phyloP scores from a whole-genome alignment of 768 basidiomycete species.

The Agrocybe pediades region DNA sequence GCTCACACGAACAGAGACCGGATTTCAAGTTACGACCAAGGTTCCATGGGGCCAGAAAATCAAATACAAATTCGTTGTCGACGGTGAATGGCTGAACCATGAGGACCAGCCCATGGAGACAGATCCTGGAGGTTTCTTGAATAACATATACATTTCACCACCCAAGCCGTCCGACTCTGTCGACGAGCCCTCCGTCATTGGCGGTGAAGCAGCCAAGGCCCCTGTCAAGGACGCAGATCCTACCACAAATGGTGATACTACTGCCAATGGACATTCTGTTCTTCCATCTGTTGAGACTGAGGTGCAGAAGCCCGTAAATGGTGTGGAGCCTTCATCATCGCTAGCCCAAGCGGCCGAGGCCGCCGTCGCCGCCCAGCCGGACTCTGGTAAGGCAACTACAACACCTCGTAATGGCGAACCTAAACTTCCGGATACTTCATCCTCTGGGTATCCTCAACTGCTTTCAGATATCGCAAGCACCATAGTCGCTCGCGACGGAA shows the following conservation, averaged over 20 bases:
- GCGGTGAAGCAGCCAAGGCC: not conserved
- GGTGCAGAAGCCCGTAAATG: conserved; percentile 1
- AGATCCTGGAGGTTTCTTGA: conserved; percentile 65
- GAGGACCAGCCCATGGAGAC: conserved; percentile 59
- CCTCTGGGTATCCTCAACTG: conserved; percentile 29
- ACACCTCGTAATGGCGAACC: conserved; percentile 2
- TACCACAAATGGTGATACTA: conserved; percentile 12
- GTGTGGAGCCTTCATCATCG: conserved; percentile 10
- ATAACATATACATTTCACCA: conserved; percentile 66
- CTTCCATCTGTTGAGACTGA: conserved; percentile 1
- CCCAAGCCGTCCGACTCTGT: conserved; percentile 34
- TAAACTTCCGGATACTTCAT: conserved; percentile 5
- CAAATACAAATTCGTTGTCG: conserved; percentile 80
- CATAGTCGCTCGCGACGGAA: conserved; percentile 38
- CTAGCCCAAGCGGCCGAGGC: conserved; percentile 14
- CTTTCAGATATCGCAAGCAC: conserved; percentile 38
- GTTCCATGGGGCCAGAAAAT: conserved; percentile 68
- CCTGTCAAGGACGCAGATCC: conserved; percentile 7
- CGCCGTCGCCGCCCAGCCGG: conserved; percentile 2
- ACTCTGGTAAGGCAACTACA: conserved; percentile 3
- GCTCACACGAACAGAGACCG: conserved; percentile 52
- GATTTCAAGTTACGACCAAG: conserved; percentile 54
- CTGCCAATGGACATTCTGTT: conserved; percentile 12
- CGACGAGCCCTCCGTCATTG: conserved; percentile 8
- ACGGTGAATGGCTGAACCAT: conserved; percentile 63